Evolutionary conservation across 192 early-diverging fungal genomes (phyloP), one percentile per base, ranked within the genome.

Genomic region (Paraglomus occultum): DNA sequence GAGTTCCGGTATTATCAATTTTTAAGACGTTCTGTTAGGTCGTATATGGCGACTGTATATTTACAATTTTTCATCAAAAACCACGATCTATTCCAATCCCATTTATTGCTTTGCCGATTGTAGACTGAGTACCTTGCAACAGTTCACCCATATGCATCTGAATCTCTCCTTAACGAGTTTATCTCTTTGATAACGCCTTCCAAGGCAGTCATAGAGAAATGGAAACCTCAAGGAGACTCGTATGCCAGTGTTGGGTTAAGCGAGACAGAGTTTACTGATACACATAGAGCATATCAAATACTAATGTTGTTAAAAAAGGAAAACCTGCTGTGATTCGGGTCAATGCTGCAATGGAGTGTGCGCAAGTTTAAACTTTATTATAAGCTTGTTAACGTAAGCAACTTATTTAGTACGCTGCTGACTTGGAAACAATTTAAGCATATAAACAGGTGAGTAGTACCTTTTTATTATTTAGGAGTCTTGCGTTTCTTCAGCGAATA

Each of bases 221-320:
- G 76, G 62, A 73, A 31, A 31, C 31, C 31, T 31, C 31, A 66
- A 14, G 74, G 71, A 51, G 73, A 76, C 23, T 59, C 70, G 40
- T 79, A 79, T 67, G 74, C 70, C 51, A 58, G 51, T 17, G 77
- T 76, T 18, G 77, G 77, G 15, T 64, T 79, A 42, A 76, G 74
- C 23, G 70, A 73, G 12, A 47, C 71, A 4, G 77, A 79, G 31
- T 79, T 79, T 65, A 76, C 74, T 12, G 64, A 62, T n/a, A 74
- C 77, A 15, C 77, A 79, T 60, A 79, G 74, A 9, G 74, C 71
- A 22, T 79, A 79, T 69, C 77, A 79, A 55, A 76, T 76, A 20
- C 76, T 79, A 74, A 64, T 61, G 51, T 39, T 79, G 1, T 79
- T 79, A 17, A 73, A 60, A 17, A 76, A 73, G 31, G 77, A 79